Evolutionary conservation across 306 rosid species (phyloP), one percentile per base, ranked within the genome.

Genomic region (Cucurbita pepo): DNA sequence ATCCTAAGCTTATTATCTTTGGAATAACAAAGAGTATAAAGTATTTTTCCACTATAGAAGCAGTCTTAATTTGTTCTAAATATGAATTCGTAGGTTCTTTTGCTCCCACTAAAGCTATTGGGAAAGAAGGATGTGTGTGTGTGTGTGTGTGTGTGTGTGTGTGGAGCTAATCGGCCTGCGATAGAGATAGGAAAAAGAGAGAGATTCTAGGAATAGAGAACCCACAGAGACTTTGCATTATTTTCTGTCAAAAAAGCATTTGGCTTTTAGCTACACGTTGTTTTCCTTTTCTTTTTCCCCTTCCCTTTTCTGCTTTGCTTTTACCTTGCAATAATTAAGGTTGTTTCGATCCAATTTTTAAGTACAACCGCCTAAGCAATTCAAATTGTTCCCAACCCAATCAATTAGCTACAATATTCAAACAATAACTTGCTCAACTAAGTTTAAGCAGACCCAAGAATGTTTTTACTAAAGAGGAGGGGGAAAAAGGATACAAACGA

Each of bases 161-260:
- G 14, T 37, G 69, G 13, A 38, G 43, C 40, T 67, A 67, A 67
- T 45, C 72, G 47, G 72, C 12, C 72, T 47, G 41, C 43, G 72
- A 67, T 22, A 44, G 77, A 76, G 77, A 81, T 56, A 55, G 61
- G 55, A 47, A 52, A 77, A 64, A 76, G 45, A 30, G 34, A 44
- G 50, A 81, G 88, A 82, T 78, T 83, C 83, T 82, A 73, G 61
- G 69, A 67, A 48, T 69, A 14, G 73, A 69, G 56, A 43, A 69
- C 48, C 73, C 57, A 69, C 73, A 47, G n/a, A 48, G 73, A 45
- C 56, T 48, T 69, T 25, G 73, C 73, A 69, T 25, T 69, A 69
- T 48, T 69, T 69, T 69, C 70, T 63, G 70, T 52, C 41, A n/a
- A 63, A 63, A 63, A 63, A 40, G 70, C 51, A 40, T 38, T 41